A percentile compares a stretch with the other conserved stretches of the same genome.
Evolutionary conservation across 1,284 basidiomycete genomes (phyloP).

Genomic region (Ustanciosporium gigantosporum): DNA sequence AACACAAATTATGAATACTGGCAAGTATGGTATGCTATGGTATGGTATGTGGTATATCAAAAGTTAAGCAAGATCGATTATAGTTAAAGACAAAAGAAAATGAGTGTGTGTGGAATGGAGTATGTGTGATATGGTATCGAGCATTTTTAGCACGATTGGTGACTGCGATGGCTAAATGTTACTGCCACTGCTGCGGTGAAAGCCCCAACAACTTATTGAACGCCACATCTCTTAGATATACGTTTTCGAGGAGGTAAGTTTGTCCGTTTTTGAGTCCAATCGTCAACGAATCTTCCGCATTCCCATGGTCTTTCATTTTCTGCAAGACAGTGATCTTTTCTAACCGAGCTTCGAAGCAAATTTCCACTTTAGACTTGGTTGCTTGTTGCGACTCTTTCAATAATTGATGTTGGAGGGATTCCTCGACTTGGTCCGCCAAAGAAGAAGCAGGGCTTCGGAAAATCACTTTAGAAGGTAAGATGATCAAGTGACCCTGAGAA

Average conservation of each 20-base stretch:
- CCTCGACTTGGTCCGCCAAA: not conserved
- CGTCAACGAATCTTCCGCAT: slow-evolving; percentile 3
- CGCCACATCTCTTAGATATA: slow-evolving; percentile 14
- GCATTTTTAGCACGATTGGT: no score
- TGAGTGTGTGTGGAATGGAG: no score
- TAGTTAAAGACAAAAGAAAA: no score
- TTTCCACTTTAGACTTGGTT: not conserved
- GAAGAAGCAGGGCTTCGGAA: slow-evolving; percentile 11
- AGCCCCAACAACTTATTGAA: slow-evolving; percentile 26
- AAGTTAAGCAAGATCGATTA: no score
- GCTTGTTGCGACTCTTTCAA: not conserved
- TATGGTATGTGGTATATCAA: no score
- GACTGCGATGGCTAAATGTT: no score
- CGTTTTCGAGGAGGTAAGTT: slow-evolving; percentile 2
- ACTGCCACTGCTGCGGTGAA: slow-evolving; percentile 27
- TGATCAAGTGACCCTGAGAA: slow-evolving; percentile 10
- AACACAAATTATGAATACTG: no score
- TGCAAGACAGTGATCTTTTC: slow-evolving; percentile 15
- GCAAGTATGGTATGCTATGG: no score
- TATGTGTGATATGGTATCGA: no score
- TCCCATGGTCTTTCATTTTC: not conserved
- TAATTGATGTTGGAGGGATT: slow-evolving; percentile 9
- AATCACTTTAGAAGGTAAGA: slow-evolving; percentile 11
- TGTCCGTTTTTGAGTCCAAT: slow-evolving; percentile 21
- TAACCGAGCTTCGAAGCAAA: slow-evolving; percentile 15